Percentiles rank a stretch among this genome's conserved stretches.
Conservation (phyloP, 495 filamentous ascomycete genomes). For the Evansstolkia leycettana region DNA sequence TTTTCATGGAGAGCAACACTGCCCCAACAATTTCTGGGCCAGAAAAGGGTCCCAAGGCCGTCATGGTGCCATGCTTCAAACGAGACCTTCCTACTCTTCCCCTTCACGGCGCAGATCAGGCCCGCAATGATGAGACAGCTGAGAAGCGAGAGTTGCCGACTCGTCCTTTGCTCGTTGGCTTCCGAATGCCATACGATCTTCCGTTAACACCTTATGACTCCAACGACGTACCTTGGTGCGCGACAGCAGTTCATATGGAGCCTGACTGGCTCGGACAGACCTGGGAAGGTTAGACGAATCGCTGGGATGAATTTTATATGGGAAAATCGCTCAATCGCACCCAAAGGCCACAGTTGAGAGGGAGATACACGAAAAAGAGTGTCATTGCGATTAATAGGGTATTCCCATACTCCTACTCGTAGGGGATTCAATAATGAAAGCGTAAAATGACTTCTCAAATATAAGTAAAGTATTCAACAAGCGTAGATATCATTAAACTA, state of each 20-base stretch:
- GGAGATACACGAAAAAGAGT: too few relatives aligned
- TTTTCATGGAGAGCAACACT: slow-evolving; percentile 35
- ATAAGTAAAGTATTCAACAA: too few relatives aligned
- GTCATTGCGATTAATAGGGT: too few relatives aligned
- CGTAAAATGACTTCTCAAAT: too few relatives aligned
- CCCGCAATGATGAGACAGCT: slow-evolving; percentile 3
- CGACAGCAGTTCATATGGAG: slow-evolving; percentile 44
- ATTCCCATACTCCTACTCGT: too few relatives aligned
- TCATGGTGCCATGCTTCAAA: slow-evolving; percentile 61
- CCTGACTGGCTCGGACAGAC: slow-evolving; percentile 59
- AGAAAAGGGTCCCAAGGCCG: slow-evolving; percentile 9
- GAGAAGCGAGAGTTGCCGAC: neutral
- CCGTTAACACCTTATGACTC: slow-evolving; percentile 53
- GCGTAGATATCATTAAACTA: too few relatives aligned
- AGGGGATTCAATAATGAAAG: too few relatives aligned
- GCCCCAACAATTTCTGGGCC: neutral
- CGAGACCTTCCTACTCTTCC: slow-evolving; percentile 34
- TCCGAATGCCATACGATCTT: slow-evolving; percentile 76
- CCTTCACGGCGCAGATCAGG: slow-evolving; percentile 1
- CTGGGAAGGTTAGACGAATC: slow-evolving; percentile 22
- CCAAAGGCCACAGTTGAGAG: too few relatives aligned
- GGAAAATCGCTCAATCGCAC: too few relatives aligned
- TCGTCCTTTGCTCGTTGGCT: slow-evolving; percentile 36
- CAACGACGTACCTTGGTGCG: slow-evolving; percentile 68
- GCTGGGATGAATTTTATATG: too few relatives aligned